These are phyloP conservation scores for Cyclotella atomus DNA, from an alignment of 108 stramenopile genomes.

Conservation along the genomic window DNA sequence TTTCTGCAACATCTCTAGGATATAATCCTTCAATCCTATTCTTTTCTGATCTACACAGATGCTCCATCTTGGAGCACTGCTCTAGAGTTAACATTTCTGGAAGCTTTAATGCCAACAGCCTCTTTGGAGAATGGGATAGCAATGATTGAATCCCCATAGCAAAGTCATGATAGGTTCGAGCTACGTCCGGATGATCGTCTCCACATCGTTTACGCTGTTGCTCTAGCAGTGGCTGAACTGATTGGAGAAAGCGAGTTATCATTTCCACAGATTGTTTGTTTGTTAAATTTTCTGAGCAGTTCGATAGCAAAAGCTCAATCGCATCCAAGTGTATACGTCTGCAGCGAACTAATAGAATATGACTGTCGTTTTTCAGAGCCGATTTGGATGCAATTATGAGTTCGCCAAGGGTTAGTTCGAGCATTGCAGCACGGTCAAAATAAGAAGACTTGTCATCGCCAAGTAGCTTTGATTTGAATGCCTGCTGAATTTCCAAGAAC, in stretches of 20 bases:
- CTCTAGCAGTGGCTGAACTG: constrained; percentile 30
- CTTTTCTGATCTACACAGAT: constrained; percentile 55
- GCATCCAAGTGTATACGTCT: constrained; percentile 62
- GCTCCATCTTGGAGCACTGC: constrained; percentile 63
- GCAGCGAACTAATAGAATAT: constrained; percentile 73
- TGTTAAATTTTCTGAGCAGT: constrained; percentile 25
- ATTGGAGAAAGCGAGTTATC: constrained; percentile 54
- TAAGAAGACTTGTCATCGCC: constrained; percentile 9
- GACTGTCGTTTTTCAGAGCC: constrained; percentile 56
- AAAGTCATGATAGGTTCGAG: constrained; percentile 47
- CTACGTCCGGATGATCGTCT: constrained; percentile 45
- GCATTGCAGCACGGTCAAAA: constrained; percentile 59
- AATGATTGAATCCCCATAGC: constrained; percentile 57
- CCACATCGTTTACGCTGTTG: constrained; percentile 31
- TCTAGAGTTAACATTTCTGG: constrained; percentile 48
- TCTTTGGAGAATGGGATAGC: constrained; percentile 59
- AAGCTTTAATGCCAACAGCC: constrained; percentile 44
- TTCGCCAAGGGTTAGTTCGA: constrained; percentile 65
- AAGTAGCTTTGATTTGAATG: constrained; percentile 6
- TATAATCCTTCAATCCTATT: constrained; percentile 70
- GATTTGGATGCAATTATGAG: constrained; percentile 54
- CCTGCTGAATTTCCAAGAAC: constrained; percentile 44
- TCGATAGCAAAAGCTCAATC: constrained; percentile 44
- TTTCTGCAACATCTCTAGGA: constrained; percentile 58
- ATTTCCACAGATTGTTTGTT: constrained; percentile 35